Evolutionary conservation across 495 filamentous ascomycete genomes (phyloP).

Genomic region (Talaromyces thailandensis): DNA sequence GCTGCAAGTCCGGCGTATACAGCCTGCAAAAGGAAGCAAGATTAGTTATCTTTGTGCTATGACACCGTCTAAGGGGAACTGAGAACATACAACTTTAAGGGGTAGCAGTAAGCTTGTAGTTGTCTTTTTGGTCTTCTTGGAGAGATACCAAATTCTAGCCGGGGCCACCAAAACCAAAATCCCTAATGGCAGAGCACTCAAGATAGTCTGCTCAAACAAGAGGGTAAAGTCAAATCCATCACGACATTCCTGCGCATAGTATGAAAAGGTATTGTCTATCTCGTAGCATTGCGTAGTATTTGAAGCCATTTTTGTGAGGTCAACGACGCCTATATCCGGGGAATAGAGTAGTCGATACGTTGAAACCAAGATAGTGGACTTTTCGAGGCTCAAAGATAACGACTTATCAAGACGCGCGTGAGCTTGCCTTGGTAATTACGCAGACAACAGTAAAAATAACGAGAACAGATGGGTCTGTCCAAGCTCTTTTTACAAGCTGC

Average conservation of each 20-base stretch:
- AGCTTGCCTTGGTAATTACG: background rate
- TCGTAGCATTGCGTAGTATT: slow-evolving; percentile 20
- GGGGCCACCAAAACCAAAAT: slow-evolving; percentile 20
- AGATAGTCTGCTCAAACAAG: slow-evolving; percentile 41
- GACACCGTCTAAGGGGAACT: background rate
- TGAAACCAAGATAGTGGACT: background rate
- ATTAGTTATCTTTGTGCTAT: slow-evolving; percentile 5
- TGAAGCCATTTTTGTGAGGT: slow-evolving; percentile 5
- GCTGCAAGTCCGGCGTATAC: slow-evolving; percentile 7
- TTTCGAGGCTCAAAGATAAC: background rate
- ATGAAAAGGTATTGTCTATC: slow-evolving; percentile 35
- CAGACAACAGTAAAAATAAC: background rate
- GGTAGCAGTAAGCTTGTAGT: slow-evolving; percentile 24
- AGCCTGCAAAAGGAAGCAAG: background rate
- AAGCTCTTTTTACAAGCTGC: background rate
- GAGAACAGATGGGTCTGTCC: background rate
- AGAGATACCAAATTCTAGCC: slow-evolving; percentile 36
- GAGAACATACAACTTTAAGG: slow-evolving; percentile 36
- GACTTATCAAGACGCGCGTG: background rate
- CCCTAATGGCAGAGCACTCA: slow-evolving; percentile 7
- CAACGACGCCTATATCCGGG: background rate
- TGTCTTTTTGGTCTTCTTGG: slow-evolving; percentile 37
- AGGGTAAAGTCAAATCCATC: slow-evolving; percentile 54
- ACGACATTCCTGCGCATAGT: slow-evolving; percentile 33
- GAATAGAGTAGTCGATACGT: background rate